Conservation (phyloP, 2,329 filamentous ascomycete species). For the Penicillium paneum region DNA sequence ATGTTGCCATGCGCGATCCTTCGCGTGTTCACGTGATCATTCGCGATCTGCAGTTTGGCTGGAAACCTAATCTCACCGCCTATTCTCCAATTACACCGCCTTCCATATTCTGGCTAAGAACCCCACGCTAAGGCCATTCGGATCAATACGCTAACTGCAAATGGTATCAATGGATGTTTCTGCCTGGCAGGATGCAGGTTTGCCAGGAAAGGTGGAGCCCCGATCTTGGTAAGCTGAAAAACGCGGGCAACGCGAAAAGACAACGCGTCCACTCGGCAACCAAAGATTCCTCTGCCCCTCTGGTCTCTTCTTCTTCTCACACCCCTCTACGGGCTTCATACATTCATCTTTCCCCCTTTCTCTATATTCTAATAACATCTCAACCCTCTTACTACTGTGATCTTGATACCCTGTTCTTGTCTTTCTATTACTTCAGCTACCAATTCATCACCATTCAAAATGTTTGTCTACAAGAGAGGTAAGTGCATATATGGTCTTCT, state of each 20-base stretch:
- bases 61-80: constrained; percentile 7
- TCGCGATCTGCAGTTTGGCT: constrained; percentile 13
- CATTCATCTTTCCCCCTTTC: constrained; percentile 14
- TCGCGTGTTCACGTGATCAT: constrained; percentile 25
- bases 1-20: background rate
- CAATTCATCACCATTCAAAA: constrained; percentile 34
- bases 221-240: constrained; percentile 11
- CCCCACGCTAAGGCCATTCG: background rate
- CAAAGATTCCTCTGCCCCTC: constrained; percentile 21
- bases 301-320: constrained; percentile 26
- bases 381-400: constrained; percentile 13
- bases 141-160: background rate
- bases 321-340: constrained; percentile 14
- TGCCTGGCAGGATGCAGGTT: background rate
- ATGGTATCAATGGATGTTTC: background rate
- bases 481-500: constrained; percentile 26
- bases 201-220: background rate
- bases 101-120: constrained; percentile 3
- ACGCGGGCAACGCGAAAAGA: constrained; percentile 19
- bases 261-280: constrained; percentile 12
- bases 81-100: constrained; percentile 16
- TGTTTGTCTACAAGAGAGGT: constrained; percentile 65
- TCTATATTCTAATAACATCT: constrained; percentile 7
- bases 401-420: constrained; percentile 25
- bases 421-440: constrained; percentile 12